Conservation (phyloP, 2,329 filamentous ascomycete genomes). For the Sporothrix euskadiensis region DNA sequence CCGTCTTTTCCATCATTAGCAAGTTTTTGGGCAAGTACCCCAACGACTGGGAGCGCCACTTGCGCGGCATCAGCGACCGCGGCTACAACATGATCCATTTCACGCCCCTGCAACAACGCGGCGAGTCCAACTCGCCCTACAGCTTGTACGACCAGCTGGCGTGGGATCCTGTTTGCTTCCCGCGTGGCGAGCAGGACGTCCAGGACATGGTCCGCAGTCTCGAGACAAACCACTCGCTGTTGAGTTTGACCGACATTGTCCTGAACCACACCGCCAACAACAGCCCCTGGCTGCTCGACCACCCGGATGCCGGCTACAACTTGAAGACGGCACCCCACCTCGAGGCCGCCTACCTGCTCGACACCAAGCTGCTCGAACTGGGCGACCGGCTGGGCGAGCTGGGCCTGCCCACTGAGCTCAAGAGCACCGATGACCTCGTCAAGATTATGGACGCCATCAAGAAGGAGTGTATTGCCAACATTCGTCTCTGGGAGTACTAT, state of each 20-base stretch:
- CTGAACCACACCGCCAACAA: constrained; percentile 98
- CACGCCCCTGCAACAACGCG: constrained; percentile 86
- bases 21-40: constrained; percentile 98
- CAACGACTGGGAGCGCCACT: constrained; percentile 83
- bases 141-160: constrained; percentile 89
- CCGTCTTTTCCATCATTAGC: constrained; percentile 89
- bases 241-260: constrained; percentile 93
- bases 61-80: constrained; percentile 81
- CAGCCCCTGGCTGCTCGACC: constrained; percentile 88
- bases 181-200: constrained; percentile 80
- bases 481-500: constrained; percentile 93
- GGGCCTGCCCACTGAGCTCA: constrained; percentile 74
- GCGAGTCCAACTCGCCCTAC: constrained; percentile 92
- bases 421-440: constrained; percentile 69
- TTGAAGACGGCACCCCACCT: constrained; percentile 82
- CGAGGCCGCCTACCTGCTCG: constrained; percentile 63
- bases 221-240: constrained; percentile 78
- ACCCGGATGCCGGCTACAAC: constrained; percentile 96
- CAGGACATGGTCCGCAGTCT: constrained; percentile 74
- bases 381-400: constrained; percentile 69
- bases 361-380: constrained; percentile 69
- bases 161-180: constrained; percentile 82
- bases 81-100: constrained; percentile 99
- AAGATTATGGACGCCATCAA: constrained; percentile 84
- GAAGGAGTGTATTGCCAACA: constrained; percentile 71